These are phyloP conservation scores for Westerdykella sp. DNA, from an alignment of 2,329 filamentous ascomycete species.

Conservation along the genomic window DNA sequence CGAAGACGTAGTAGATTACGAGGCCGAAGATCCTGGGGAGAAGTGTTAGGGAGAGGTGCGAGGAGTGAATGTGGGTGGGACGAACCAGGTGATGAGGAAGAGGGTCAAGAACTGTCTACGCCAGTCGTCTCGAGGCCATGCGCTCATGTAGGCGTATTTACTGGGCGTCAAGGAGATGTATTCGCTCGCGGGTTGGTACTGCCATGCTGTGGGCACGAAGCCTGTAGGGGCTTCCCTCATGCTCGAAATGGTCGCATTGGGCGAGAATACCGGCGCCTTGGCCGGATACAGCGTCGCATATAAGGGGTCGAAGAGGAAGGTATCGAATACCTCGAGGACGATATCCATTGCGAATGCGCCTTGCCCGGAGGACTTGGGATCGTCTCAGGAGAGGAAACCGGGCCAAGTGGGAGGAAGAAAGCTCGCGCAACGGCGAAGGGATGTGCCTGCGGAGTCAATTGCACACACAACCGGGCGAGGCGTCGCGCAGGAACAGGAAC, in stretches of 20 bases:
- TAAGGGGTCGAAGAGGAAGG: conserved; percentile 69
- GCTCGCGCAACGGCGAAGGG: no score
- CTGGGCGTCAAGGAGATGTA: conserved; percentile 65
- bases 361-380: not conserved
- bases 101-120: conserved; percentile 68
- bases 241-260: conserved; percentile 55
- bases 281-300: conserved; percentile 67
- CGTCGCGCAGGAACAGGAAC: no score
- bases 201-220: conserved; percentile 43
- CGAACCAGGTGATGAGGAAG: conserved; percentile 79
- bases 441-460: no score
- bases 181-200: conserved; percentile 66
- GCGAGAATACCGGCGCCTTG: conserved; percentile 40
- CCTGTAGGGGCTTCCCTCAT: conserved; percentile 35
- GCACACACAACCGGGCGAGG: no score
- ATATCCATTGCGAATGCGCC: conserved; percentile 67
- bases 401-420: no score
- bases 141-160: conserved; percentile 71
- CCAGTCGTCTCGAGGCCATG: conserved; percentile 70
- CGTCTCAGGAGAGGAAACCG: not conserved
- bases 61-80: not conserved
- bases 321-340: conserved; percentile 79
- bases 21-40: conserved; percentile 73
- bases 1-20: conserved; percentile 76
- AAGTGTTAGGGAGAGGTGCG: conserved; percentile 7